These are phyloP conservation scores for Globisporangium nagaii DNA, from an alignment of 352 stramenopile genomes.

Conservation along the genomic window DNA sequence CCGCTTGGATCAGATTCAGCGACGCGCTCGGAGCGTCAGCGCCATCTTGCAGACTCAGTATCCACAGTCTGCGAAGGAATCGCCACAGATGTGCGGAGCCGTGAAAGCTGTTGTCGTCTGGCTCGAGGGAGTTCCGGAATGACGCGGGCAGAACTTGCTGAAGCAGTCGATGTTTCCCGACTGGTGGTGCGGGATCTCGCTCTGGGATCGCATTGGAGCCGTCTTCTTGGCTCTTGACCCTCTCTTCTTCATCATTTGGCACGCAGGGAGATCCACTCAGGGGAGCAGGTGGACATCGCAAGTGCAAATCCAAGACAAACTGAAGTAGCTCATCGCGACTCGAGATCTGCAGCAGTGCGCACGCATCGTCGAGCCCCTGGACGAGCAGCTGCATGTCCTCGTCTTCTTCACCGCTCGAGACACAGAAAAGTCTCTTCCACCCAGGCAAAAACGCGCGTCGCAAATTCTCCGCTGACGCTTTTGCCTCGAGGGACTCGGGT, in stretches of 20 bases:
- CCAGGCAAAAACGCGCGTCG: conserved; percentile 1
- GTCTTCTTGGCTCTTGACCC: not conserved
- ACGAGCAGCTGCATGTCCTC: not conserved
- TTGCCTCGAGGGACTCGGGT: not conserved
- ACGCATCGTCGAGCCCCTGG: conserved; percentile 3
- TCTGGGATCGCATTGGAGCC: not conserved
- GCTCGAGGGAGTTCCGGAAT: conserved; percentile 13
- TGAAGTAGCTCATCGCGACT: conserved; percentile 3
- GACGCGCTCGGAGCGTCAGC: not conserved
- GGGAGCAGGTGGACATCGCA: not conserved
- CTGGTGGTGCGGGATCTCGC: not conserved
- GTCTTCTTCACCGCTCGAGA: not conserved
- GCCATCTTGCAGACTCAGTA: not conserved
- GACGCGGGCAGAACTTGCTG: conserved; percentile 6
- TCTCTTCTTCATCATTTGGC: not conserved
- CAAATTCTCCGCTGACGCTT: not conserved
- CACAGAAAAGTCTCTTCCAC: conserved; percentile 3
- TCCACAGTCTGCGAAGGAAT: conserved; percentile 22
- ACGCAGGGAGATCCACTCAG: not conserved
- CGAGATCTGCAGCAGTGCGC: not conserved
- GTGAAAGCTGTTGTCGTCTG: conserved; percentile 20
- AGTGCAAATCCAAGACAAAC: conserved; percentile 1
- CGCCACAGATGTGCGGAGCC: conserved; percentile 21
- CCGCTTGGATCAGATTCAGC: not conserved
- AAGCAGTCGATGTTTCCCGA: not conserved